These are phyloP conservation scores for Auxenochlorella pyrenoidosa DNA, from an alignment of 139 green algal species.

Conservation along the genomic window DNA sequence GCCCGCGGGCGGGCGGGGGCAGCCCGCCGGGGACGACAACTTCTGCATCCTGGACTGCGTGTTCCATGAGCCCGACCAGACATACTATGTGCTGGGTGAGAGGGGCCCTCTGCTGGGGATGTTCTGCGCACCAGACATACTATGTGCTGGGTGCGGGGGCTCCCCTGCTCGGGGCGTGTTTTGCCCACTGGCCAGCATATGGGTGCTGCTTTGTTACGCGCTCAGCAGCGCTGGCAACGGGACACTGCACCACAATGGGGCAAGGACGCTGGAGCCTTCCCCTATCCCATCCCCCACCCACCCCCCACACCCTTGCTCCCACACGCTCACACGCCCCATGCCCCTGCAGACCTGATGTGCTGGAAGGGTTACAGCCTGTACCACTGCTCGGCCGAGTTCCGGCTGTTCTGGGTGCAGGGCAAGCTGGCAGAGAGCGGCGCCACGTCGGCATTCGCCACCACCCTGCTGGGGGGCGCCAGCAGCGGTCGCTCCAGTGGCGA, in stretches of 20 bases:
- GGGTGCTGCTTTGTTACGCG: no score
- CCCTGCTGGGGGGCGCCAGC: neutral
- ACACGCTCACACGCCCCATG: no score
- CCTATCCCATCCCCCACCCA: no score
- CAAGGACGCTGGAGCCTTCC: no score
- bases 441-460: neutral
- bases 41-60: constrained; percentile 90
- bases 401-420: constrained; percentile 74
- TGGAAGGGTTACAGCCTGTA: constrained; percentile 89
- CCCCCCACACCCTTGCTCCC: no score
- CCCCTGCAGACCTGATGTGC: constrained; percentile 80
- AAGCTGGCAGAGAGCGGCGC: constrained; percentile 71
- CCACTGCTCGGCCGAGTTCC: constrained; percentile 88
- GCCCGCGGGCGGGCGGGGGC: constrained; percentile 54
- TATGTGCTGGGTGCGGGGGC: constrained; percentile 17
- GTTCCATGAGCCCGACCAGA: constrained; percentile 65
- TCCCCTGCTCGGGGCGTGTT: neutral
- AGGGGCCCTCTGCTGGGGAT: no score
- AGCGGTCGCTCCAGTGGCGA: neutral
- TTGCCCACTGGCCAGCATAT: no score
- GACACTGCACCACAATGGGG: no score
- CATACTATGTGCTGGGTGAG: constrained; percentile 55
- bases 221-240: no score
- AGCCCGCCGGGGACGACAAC: constrained; percentile 7
- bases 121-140: constrained; percentile 30